Evolutionary conservation across 2,329 filamentous ascomycete genomes (phyloP).

Genomic region (Lachnellula willkommii): DNA sequence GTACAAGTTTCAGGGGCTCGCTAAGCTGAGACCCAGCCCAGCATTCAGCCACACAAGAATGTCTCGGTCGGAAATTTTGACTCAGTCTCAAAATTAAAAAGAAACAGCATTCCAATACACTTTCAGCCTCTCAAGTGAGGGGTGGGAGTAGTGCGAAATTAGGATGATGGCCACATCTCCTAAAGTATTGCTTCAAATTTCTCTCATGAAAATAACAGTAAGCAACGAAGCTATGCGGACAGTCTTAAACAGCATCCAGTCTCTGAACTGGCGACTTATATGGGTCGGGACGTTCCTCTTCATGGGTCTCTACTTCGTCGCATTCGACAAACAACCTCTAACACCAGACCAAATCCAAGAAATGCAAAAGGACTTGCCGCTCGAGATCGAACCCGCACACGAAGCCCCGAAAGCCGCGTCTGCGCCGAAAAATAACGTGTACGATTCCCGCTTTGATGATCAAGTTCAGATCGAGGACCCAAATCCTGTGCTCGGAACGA

Average conservation of each 20-base stretch:
- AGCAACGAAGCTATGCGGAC: too few relatives aligned
- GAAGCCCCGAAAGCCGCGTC: neutral
- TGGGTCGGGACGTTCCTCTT: constrained; percentile 5
- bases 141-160: too few relatives aligned
- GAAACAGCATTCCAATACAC: too few relatives aligned
- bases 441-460: neutral
- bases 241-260: constrained; percentile 2
- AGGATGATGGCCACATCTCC: too few relatives aligned
- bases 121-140: too few relatives aligned
- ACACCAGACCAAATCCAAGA: neutral
- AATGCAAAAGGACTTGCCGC: neutral
- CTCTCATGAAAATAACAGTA: too few relatives aligned
- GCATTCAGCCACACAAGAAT: too few relatives aligned
- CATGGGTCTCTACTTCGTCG: constrained; percentile 9
- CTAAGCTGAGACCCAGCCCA: too few relatives aligned
- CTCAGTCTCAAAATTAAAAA: too few relatives aligned
- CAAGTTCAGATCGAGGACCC: constrained; percentile 1
- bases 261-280: constrained; percentile 8
- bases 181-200: too few relatives aligned
- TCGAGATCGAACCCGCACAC: neutral
- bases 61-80: too few relatives aligned
- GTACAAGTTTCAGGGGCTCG: too few relatives aligned
- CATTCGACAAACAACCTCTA: neutral
- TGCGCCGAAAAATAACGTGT: neutral
- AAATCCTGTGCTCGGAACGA: constrained; percentile 1